phyloP scores from a whole-genome alignment of 176 grass and related monocot genomes.

The Rhynchospora breviuscula region DNA sequence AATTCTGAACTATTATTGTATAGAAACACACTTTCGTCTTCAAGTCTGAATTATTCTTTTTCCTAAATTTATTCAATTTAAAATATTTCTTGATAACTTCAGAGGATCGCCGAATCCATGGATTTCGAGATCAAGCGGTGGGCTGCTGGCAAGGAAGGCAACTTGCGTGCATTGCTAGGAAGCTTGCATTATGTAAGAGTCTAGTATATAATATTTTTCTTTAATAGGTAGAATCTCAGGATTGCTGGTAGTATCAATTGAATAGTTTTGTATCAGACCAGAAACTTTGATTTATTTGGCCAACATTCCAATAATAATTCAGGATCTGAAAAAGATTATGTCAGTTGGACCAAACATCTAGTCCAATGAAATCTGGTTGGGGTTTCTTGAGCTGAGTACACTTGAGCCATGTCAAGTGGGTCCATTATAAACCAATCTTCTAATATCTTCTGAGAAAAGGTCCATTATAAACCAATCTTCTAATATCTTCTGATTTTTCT shows the following conservation, averaged over 20 bases:
- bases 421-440: not conserved
- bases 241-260: not conserved
- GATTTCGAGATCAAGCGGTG: constrained; percentile 97
- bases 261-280: not conserved
- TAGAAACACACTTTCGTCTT: not conserved
- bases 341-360: not conserved
- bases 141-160: constrained; percentile 95
- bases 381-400: not conserved
- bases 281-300: not conserved
- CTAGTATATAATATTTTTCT: not conserved
- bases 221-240: not conserved
- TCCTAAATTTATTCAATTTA: not conserved
- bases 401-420: not conserved
- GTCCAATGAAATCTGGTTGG: constrained; percentile 1
- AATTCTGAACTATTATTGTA: not conserved
- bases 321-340: not conserved
- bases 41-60: not conserved
- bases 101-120: constrained; percentile 70
- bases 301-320: not conserved
- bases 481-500: not conserved
- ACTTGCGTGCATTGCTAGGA: constrained; percentile 84
- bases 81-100: constrained; percentile 37
- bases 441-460: not conserved
- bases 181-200: constrained; percentile 88
- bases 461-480: not conserved